Evolutionary conservation across 1,284 basidiomycete species (phyloP).

Genomic region (Coriolopsis trogii): DNA sequence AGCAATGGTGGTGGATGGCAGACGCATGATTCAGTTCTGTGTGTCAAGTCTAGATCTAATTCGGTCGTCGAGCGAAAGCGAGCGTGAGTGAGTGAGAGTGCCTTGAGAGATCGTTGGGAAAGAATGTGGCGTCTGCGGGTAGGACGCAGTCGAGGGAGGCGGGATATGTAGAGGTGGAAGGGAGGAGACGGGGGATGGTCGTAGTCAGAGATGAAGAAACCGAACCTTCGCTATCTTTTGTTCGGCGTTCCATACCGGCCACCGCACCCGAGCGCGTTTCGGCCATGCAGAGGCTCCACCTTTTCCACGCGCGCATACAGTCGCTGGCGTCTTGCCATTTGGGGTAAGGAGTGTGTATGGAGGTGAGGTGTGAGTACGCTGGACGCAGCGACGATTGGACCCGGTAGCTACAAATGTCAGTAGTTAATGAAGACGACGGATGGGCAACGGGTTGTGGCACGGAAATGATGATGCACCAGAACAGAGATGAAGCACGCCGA

Average conservation of each 20-base stretch:
- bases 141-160: background rate
- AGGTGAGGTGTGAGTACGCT: no score
- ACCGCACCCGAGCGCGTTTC: background rate
- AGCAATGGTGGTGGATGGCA: conserved; percentile 10
- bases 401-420: no score
- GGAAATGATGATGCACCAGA: no score
- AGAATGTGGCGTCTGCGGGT: conserved; percentile 6
- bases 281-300: conserved; percentile 5
- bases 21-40: conserved; percentile 7
- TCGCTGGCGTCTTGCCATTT: no score
- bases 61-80: background rate
- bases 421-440: no score
- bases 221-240: conserved; percentile 1
- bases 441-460: no score
- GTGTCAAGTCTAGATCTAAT: background rate
- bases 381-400: no score
- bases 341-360: no score
- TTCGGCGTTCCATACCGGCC: background rate
- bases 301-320: conserved; percentile 7
- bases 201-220: conserved; percentile 8
- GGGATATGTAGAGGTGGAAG: background rate
- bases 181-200: conserved; percentile 1
- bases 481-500: no score
- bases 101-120: background rate
- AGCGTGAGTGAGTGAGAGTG: conserved; percentile 1